Percentiles rank a stretch among this genome's conserved stretches.
Conservation (phyloP, 352 stramenopile species). For the Phytophthora niederhauseri region DNA sequence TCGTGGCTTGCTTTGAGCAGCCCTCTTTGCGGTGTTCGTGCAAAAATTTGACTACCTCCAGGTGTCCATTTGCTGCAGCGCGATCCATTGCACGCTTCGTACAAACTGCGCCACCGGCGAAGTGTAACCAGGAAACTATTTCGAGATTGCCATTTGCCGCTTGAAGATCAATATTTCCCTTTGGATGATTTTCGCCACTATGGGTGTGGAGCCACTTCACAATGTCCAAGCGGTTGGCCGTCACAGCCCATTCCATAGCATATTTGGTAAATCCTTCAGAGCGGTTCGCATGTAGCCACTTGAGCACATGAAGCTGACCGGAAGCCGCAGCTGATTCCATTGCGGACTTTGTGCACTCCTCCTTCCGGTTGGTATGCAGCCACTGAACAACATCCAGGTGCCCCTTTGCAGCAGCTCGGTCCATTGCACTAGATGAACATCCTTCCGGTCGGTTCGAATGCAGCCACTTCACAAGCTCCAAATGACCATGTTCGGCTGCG, state of each 20-base stretch:
- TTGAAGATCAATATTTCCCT: not conserved
- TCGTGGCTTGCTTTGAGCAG: not conserved
- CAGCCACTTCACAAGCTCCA: constrained; percentile 1
- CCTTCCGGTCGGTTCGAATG: not conserved
- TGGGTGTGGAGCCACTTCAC: not conserved
- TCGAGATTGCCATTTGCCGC: not conserved
- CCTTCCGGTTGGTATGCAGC: not conserved
- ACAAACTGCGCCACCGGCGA: not conserved
- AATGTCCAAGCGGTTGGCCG: not conserved
- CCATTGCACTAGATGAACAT: not conserved
- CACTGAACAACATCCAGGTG: constrained; percentile 6
- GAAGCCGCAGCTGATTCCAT: not conserved
- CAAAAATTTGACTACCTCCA: not conserved
- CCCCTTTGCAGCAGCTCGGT: not conserved
- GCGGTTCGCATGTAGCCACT: not conserved
- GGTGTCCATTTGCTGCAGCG: not conserved
- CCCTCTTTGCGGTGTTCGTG: not conserved
- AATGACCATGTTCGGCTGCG: not conserved
- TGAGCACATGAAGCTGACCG: not conserved
- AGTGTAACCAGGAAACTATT: not conserved
- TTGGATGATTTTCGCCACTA: not conserved
- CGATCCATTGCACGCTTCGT: not conserved
- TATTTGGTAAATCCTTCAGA: not conserved
- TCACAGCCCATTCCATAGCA: not conserved
- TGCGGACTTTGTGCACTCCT: not conserved